phyloP scores from a whole-genome alignment of 73 alveolate genomes.

The Tetrahymena borealis region DNA sequence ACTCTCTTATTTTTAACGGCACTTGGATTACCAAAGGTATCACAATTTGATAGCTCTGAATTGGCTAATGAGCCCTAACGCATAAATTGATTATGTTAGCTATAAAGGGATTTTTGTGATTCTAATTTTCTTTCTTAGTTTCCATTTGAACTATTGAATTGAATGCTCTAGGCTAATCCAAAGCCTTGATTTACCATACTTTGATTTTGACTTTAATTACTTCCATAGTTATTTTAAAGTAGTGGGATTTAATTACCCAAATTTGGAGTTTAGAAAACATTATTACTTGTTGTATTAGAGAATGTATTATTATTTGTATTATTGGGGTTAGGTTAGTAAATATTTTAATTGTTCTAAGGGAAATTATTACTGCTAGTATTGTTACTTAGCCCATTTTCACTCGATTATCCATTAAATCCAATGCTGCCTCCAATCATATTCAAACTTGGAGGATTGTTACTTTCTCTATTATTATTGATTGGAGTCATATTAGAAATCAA shows the following conservation, averaged over 20 bases:
- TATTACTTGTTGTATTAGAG: background rate
- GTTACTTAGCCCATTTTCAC: background rate
- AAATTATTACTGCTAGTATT: background rate
- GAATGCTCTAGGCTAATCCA: background rate
- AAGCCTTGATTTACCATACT: background rate
- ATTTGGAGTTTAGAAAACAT: background rate
- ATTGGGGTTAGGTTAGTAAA: background rate
- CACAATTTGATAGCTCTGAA: background rate
- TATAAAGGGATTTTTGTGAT: background rate
- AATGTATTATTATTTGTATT: background rate
- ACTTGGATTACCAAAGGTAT: background rate
- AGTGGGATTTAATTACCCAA: background rate
- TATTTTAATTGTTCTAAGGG: background rate
- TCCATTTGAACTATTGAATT: background rate
- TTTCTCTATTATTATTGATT: background rate
- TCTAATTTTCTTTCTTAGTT: background rate
- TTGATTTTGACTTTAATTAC: background rate
- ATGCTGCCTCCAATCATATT: background rate
- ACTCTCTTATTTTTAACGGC: background rate
- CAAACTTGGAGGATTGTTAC: background rate
- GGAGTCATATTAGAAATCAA: background rate
- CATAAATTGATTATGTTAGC: background rate
- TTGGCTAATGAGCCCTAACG: background rate
- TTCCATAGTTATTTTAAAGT: background rate
- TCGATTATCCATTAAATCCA: background rate